Percentiles rank a stretch among this genome's conserved stretches.
Conservation (phyloP, 768 basidiomycete genomes). For the Tylopilus plumbeoviolaceoides region DNA sequence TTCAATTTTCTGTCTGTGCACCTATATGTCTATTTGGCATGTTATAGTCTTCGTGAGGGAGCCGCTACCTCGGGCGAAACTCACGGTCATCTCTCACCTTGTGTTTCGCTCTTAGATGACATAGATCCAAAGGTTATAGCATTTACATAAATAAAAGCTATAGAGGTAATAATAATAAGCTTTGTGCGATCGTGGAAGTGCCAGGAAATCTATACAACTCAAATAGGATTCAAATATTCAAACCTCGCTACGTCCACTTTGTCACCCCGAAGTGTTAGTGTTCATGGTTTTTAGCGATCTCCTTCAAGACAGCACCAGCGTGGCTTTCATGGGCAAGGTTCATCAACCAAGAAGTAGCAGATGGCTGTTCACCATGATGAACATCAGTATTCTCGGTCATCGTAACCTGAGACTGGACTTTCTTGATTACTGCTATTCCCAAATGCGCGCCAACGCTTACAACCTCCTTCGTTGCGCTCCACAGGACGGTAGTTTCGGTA, state of each 20-base stretch:
- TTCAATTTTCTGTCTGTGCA: not conserved
- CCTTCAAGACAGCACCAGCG: conserved; percentile 21
- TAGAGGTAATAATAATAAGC: not conserved
- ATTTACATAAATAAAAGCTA: not conserved
- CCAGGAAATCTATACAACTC: not conserved
- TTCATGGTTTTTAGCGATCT: conserved; percentile 8
- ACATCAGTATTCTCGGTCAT: conserved; percentile 9
- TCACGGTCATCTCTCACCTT: not conserved
- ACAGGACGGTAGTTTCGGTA: conserved; percentile 5
- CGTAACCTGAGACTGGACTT: conserved; percentile 14
- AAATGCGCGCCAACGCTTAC: conserved; percentile 11
- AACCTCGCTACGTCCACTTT: not conserved
- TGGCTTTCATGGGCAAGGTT: conserved; percentile 24
- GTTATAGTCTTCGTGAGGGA: not conserved
- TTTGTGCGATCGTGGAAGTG: not conserved
- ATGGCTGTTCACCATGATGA: conserved; percentile 9
- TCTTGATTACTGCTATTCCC: conserved; percentile 20
- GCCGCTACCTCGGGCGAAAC: not conserved
- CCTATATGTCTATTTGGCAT: not conserved
- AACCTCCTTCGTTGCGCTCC: conserved; percentile 19
- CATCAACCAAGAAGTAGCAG: conserved; percentile 22
- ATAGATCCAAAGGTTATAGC: not conserved
- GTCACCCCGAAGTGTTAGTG: not conserved
- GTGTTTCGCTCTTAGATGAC: not conserved
- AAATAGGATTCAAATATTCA: not conserved